Evolutionary conservation across 2,329 filamentous ascomycete species (phyloP), one percentile per base, ranked within the genome.

Genomic region (Dactylellina sp.): DNA sequence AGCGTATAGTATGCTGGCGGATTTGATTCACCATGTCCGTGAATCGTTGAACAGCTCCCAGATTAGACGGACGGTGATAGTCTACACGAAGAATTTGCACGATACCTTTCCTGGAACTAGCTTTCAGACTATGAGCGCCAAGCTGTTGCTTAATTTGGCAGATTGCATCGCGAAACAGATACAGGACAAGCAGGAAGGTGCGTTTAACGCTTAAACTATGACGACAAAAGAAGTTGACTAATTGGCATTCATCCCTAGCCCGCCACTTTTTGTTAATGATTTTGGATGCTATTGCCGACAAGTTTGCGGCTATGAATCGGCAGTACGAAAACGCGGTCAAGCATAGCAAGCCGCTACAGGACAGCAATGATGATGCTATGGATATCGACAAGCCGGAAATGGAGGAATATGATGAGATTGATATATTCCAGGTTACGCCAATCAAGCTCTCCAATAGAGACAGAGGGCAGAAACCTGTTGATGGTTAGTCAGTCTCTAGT

Each of bases 81-180:
- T 99, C 2, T 99, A 99, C 81, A 98, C 96, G 0, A 92, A 90
- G 79, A 98, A 98, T 79, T 84, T 99, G 20, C 93, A 97, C 79
- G 95, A 98, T 81, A 92, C 92, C 76, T 97, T 97, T 76, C 96
- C 95, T 0, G 96, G 96, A 7, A 98, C 96, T 0, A 99, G 94
- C 81, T 99, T 99, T 80, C 96, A 99, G 81, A 99, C 95, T 0
- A 99, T 99, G 95, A 98, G 95, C 78, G 96, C 95, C 0, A 99
- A 98, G 81, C 84, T 99, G 1, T 84, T 99, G 0, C 84, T 99
- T 11, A 99, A 99, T 80, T 96, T 99, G 92, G 95, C 94, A 0
- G 96, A 99, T 79, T 96, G 92, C 80, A 99, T 99, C 79, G 92
- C 93, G 0, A 96, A 94, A 81, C 70, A 74, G 40, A 86, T 99